Conservation (phyloP, 2,329 filamentous ascomycete genomes). For the Diaporthe humulicola region DNA sequence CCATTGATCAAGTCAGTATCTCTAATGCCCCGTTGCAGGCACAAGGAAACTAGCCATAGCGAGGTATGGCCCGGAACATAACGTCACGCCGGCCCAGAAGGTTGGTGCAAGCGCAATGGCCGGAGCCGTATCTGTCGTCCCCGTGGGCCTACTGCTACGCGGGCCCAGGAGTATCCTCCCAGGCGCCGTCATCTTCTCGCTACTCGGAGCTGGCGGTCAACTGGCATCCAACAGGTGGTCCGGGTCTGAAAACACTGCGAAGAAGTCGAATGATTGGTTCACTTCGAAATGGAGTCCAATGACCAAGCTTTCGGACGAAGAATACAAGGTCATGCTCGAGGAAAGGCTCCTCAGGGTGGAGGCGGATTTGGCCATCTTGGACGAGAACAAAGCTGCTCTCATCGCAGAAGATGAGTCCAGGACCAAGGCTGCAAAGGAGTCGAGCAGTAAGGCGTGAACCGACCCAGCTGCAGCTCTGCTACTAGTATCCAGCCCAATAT, state of each 20-base stretch:
- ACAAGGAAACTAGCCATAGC: conserved; percentile 54
- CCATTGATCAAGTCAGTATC: background rate
- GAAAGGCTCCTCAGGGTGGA: conserved; percentile 80
- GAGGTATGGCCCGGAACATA: conserved; percentile 63
- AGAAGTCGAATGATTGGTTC: conserved; percentile 50
- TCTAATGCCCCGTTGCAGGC: conserved; percentile 20
- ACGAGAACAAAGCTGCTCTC: conserved; percentile 76
- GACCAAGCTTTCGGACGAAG: conserved; percentile 75
- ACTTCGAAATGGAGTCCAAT: conserved; percentile 81
- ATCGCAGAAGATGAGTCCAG: conserved; percentile 41
- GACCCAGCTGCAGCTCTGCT: background rate
- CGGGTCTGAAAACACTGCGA: background rate
- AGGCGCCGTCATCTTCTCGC: conserved; percentile 62
- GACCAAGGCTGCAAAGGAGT: background rate
- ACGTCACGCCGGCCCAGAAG: conserved; percentile 70
- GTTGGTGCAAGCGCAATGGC: conserved; percentile 77
- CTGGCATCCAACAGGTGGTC: conserved; percentile 41
- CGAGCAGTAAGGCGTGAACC: background rate
- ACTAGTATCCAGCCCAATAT: background rate
- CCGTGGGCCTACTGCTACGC: conserved; percentile 68
- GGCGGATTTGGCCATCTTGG: conserved; percentile 82
- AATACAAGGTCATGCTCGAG: conserved; percentile 78
- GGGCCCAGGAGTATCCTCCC: conserved; percentile 67
- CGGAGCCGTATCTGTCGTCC: conserved; percentile 74
- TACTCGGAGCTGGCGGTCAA: conserved; percentile 51